Percentiles rank a stretch among this genome's conserved stretches.
Conservation (phyloP, 2,329 filamentous ascomycete genomes). For the Aspergillus pseudoglaucus region DNA sequence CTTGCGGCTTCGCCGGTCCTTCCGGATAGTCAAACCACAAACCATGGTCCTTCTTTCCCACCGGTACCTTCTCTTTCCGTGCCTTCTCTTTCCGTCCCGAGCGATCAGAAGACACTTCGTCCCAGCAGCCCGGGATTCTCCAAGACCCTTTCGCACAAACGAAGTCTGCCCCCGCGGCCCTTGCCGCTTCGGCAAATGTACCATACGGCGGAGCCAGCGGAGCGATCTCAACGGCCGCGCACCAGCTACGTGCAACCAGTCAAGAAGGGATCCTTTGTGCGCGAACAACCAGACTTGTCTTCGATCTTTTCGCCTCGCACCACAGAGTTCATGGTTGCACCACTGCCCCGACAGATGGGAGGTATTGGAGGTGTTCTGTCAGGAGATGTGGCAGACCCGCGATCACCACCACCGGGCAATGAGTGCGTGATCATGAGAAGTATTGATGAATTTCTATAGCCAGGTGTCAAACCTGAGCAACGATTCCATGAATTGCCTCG, state of each 20-base stretch:
- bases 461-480: constrained; percentile 15
- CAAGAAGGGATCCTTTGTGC: constrained; percentile 32
- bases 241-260: constrained; percentile 20
- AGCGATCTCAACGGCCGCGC: constrained; percentile 12
- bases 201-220: constrained; percentile 13
- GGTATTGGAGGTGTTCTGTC: constrained; percentile 21
- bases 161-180: constrained; percentile 29
- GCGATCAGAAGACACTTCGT: constrained; percentile 17
- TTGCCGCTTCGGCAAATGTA: constrained; percentile 34
- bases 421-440: constrained; percentile 40
- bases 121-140: constrained; percentile 19
- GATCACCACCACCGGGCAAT: constrained; percentile 33
- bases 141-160: constrained; percentile 23
- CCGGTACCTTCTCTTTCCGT: constrained; percentile 18
- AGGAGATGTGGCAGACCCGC: constrained; percentile 25
- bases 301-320: constrained; percentile 42
- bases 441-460: constrained; percentile 40
- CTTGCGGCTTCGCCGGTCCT: constrained; percentile 7
- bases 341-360: constrained; percentile 31
- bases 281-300: constrained; percentile 29
- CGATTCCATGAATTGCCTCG: constrained; percentile 23
- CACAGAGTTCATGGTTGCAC: constrained; percentile 36
- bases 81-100: constrained; percentile 20
- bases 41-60: constrained; percentile 16
- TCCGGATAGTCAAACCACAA: constrained; percentile 12